These are phyloP conservation scores for Gastrolobium villosum DNA, from an alignment of 306 rosid species.

Conservation along the genomic window DNA sequence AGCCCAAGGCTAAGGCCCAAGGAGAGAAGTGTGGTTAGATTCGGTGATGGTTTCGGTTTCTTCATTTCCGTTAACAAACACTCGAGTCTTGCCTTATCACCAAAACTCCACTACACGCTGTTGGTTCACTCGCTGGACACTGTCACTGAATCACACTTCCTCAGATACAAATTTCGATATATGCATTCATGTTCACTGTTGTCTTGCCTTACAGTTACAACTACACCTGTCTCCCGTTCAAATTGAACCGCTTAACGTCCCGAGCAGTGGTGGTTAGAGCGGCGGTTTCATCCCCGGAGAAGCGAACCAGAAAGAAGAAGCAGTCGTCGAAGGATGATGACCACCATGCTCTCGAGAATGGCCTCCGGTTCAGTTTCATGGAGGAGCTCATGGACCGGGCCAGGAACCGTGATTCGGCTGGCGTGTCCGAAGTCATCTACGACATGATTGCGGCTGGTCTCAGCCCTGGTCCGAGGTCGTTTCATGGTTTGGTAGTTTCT, in stretches of 20 bases:
- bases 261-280: constrained; percentile 56
- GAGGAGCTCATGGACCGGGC: constrained; percentile 95
- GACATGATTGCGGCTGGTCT: constrained; percentile 98
- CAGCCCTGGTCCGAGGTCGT: constrained; percentile 92
- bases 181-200: constrained; percentile 54
- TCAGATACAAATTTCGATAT: background rate
- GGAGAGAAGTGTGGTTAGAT: too few relatives aligned
- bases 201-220: constrained; percentile 40
- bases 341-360: constrained; percentile 59
- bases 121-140: background rate
- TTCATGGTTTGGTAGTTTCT: constrained; percentile 87
- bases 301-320: constrained; percentile 72
- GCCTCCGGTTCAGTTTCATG: constrained; percentile 92
- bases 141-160: background rate
- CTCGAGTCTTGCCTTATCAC: too few relatives aligned
- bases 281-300: constrained; percentile 67
- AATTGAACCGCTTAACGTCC: constrained; percentile 46
- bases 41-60: too few relatives aligned
- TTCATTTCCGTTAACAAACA: too few relatives aligned
- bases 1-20: too few relatives aligned
- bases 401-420: constrained; percentile 69
- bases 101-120: too few relatives aligned
- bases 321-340: constrained; percentile 62
- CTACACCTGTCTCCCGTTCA: constrained; percentile 46
- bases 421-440: constrained; percentile 80